phyloP scores from a whole-genome alignment of 495 filamentous ascomycete genomes.

The Achaetomiella virescens region DNA sequence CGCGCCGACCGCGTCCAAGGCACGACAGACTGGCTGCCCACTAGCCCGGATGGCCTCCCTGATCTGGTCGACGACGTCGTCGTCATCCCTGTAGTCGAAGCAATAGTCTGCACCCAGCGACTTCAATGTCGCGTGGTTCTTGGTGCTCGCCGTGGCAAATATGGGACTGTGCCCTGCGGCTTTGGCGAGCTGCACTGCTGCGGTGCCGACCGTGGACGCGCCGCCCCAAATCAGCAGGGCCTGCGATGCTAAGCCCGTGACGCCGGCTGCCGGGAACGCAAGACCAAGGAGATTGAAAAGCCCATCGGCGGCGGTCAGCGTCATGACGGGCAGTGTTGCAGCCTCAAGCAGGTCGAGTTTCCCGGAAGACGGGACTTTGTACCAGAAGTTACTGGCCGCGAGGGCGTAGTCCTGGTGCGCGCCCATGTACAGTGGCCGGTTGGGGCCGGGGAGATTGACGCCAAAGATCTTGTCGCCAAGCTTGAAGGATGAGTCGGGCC shows the following conservation, averaged over 20 bases:
- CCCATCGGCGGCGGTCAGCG: slow-evolving; percentile 13
- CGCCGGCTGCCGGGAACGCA: neutral
- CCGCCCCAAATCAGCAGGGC: slow-evolving; percentile 15
- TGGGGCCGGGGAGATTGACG: slow-evolving; percentile 5
- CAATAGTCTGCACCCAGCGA: slow-evolving; percentile 4
- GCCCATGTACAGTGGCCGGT: slow-evolving; percentile 4
- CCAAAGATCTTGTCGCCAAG: slow-evolving; percentile 8
- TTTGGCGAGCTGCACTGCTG: slow-evolving; percentile 11
- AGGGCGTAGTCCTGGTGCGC: slow-evolving; percentile 15
- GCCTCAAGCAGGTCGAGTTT: neutral
- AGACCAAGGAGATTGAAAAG: slow-evolving; percentile 11
- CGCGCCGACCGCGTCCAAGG: neutral
- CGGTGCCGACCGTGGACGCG: slow-evolving; percentile 5
- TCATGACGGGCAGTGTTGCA: neutral
- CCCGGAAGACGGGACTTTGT: neutral
- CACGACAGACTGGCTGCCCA: neutral
- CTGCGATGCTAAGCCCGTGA: neutral
- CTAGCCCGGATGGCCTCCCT: neutral
- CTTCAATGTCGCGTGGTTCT: slow-evolving; percentile 6
- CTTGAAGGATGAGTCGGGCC: neutral
- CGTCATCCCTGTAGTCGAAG: slow-evolving; percentile 8
- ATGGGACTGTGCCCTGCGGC: slow-evolving; percentile 1
- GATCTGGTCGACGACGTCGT: slow-evolving; percentile 10
- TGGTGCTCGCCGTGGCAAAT: slow-evolving; percentile 2
- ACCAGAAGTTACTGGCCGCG: slow-evolving; percentile 5